Evolutionary conservation across 371 early-diverging fungal species (phyloP), one percentile per base, ranked within the genome.

Genomic region (Blakeslea trispora): DNA sequence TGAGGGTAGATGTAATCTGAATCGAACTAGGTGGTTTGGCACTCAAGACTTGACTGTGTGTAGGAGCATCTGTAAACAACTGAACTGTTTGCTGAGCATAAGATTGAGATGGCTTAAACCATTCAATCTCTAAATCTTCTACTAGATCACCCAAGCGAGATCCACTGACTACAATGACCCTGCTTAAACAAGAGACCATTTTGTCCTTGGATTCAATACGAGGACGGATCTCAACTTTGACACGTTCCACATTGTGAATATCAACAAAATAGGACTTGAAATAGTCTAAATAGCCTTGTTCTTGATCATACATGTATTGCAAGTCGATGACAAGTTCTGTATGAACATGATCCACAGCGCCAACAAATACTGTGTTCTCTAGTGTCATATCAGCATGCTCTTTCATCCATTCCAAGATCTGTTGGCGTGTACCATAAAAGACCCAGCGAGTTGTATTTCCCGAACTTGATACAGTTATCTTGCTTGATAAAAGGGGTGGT

Each of bases 301-400:
- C 75, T 19, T 69, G 39, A 42, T 78, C 75, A 40, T 50, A 55
- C 6, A 64, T 49, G 41, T 70, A 52, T 35, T 71, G 70, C 40
- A 78, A 49, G 42, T 78, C 79, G 40, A 78, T 67, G 3, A 75
- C 64, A 10, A 78, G 46, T 50, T 73, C 79, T 11, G 71, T 71
- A 37, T 68, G 66, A 0, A 55, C 47, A 15, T 62, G 53, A 22
- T 40, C 58, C 22, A 11, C 52, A n/a, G n/a, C 58, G 18, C 61
- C 58, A 18, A 54, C 39, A 53, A 73, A 75, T 7, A 73, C 43
- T 3, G 59, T n/a, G 31, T 69, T 71, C 49, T 78, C 75, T 1
- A 78, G 19, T 17, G 47, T 58, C 0, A 78, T 52, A 10, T 75
- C 52, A n/a, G 56, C 17, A 54, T 74, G 75, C 28, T 68, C 52